Evolutionary conservation across 2,329 filamentous ascomycete species (phyloP).

Genomic region (Cyclaneusma minus): DNA sequence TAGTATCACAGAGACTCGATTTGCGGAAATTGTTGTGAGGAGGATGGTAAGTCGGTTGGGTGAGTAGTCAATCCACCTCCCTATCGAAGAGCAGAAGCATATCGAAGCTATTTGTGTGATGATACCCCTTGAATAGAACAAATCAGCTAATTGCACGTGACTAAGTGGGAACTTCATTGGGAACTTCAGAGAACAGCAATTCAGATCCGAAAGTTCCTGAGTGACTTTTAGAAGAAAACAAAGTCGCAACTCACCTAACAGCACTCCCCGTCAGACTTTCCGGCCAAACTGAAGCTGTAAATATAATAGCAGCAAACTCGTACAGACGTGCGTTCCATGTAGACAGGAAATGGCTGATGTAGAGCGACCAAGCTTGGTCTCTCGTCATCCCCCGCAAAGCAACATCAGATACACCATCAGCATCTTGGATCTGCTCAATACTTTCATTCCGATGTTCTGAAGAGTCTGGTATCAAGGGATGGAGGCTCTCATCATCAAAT

Average conservation of each 20-base stretch:
- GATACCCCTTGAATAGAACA: constrained; percentile 15
- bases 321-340: constrained; percentile 41
- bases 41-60: constrained; percentile 24
- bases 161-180: constrained; percentile 2
- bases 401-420: constrained; percentile 9
- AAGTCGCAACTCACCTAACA: constrained; percentile 18
- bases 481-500: too few relatives aligned
- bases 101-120: constrained; percentile 22
- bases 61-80: constrained; percentile 25
- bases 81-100: constrained; percentile 24
- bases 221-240: not conserved
- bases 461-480: too few relatives aligned
- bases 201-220: too few relatives aligned
- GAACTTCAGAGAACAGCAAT: not conserved
- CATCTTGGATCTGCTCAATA: too few relatives aligned
- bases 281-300: constrained; percentile 33
- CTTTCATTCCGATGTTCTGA: too few relatives aligned
- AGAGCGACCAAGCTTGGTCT: constrained; percentile 25
- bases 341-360: constrained; percentile 36
- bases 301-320: constrained; percentile 37
- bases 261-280: constrained; percentile 25
- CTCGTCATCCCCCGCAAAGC: constrained; percentile 17
- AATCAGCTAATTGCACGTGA: constrained; percentile 7
- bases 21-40: constrained; percentile 24
- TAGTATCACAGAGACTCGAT: constrained; percentile 23